Percentiles rank a stretch among this genome's conserved stretches.
Evolutionary conservation across 305 asterid species (phyloP).

Genomic region (Coffea humblotiana): DNA sequence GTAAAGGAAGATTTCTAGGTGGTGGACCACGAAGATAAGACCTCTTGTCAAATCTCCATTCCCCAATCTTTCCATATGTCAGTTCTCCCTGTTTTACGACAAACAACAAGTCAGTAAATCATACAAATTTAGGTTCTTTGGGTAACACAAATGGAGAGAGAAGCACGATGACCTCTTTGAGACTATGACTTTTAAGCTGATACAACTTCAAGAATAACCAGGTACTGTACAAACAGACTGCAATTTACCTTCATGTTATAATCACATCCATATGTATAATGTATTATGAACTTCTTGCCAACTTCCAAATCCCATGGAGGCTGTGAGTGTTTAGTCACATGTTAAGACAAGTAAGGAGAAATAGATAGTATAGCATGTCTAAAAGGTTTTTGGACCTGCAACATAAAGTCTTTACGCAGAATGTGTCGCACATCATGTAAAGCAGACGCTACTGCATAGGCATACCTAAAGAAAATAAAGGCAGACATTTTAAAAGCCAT

Average conservation of each 20-base stretch:
- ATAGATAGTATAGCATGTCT: conserved; percentile 13
- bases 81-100: conserved; percentile 67
- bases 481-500: conserved; percentile 19
- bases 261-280: conserved; percentile 95
- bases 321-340: conserved; percentile 31
- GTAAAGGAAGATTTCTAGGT: conserved; percentile 70
- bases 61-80: conserved; percentile 90
- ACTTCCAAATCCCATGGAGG: conserved; percentile 90
- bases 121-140: neutral
- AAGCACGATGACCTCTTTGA: neutral
- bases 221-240: neutral
- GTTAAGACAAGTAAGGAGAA: conserved; percentile 6
- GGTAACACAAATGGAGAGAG: neutral
- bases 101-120: neutral
- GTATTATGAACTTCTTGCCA: conserved; percentile 82
- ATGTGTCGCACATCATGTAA: conserved; percentile 89
- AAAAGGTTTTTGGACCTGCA: conserved; percentile 65
- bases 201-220: neutral
- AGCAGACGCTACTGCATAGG: conserved; percentile 96
- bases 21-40: conserved; percentile 79
- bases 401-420: conserved; percentile 90
- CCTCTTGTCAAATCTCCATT: conserved; percentile 99
- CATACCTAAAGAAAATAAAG: conserved; percentile 63
- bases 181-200: neutral
- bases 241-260: conserved; percentile 81